Conservation (phyloP, 176 grass and related monocot species). For the Triticum monococcum region DNA sequence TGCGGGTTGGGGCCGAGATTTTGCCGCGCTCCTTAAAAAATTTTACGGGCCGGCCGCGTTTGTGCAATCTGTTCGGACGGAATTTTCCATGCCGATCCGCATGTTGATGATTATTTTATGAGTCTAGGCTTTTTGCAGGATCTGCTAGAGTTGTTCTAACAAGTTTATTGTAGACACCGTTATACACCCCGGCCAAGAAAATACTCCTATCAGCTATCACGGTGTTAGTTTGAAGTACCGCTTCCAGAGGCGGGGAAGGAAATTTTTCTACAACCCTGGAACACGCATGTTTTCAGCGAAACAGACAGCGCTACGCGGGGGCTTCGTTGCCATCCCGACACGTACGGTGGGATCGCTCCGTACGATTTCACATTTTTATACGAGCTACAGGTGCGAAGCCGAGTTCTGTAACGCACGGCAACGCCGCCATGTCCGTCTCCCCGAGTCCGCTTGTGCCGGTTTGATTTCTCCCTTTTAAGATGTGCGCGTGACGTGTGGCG, state of each 20-base stretch:
- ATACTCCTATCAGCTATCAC: no score
- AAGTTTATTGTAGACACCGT: no score
- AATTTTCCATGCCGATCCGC: no score
- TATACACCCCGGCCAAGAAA: no score
- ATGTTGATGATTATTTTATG: no score
- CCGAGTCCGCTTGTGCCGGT: background rate
- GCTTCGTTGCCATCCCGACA: background rate
- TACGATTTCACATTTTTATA: background rate
- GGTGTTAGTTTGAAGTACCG: no score
- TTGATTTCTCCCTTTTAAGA: background rate
- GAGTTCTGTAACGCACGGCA: background rate
- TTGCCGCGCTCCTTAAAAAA: no score
- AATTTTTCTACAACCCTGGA: background rate
- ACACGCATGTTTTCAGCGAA: background rate
- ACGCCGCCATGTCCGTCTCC: background rate
- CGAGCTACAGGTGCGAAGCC: background rate
- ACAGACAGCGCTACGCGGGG: background rate
- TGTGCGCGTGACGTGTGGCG: background rate
- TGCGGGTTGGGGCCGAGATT: no score
- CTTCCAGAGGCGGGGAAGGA: background rate
- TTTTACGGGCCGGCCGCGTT: no score
- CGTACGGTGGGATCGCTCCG: background rate
- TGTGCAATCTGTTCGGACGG: no score
- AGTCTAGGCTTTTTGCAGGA: no score
- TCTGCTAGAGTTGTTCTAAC: no score